phyloP scores from a whole-genome alignment of 495 filamentous ascomycete species.

The Aspergillus sclerotioniger region DNA sequence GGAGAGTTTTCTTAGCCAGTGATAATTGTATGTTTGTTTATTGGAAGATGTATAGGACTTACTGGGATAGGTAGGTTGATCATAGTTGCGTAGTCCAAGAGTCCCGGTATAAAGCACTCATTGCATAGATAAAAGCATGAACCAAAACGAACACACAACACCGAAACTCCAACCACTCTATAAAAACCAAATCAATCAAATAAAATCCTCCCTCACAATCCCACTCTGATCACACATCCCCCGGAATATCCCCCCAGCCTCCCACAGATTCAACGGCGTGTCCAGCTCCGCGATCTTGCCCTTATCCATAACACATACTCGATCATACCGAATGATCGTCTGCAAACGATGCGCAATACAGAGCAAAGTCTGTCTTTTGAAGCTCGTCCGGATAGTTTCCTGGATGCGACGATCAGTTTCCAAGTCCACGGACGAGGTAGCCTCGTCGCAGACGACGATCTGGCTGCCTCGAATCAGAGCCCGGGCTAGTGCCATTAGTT shows the following conservation, averaged over 20 bases:
- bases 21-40: no score
- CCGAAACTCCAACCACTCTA: no score
- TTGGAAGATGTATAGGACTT: no score
- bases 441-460: constrained; percentile 28
- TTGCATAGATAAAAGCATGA: no score
- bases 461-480: constrained; percentile 20
- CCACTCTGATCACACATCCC: constrained; percentile 19
- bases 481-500: constrained; percentile 15
- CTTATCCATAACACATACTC: constrained; percentile 26
- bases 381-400: constrained; percentile 15
- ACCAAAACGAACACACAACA: no score
- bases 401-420: constrained; percentile 29
- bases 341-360: constrained; percentile 29
- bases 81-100: no score
- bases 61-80: no score
- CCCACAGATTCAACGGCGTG: constrained; percentile 14
- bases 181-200: background rate
- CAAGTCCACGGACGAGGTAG: constrained; percentile 26
- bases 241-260: constrained; percentile 22
- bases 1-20: no score
- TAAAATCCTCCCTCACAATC: constrained; percentile 8
- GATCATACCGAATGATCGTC: constrained; percentile 27
- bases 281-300: constrained; percentile 24
- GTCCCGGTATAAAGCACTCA: no score
- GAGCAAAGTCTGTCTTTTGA: constrained; percentile 23